Evolutionary conservation across 2,329 filamentous ascomycete genomes (phyloP).

Genomic region (Cordyceps farinosa): DNA sequence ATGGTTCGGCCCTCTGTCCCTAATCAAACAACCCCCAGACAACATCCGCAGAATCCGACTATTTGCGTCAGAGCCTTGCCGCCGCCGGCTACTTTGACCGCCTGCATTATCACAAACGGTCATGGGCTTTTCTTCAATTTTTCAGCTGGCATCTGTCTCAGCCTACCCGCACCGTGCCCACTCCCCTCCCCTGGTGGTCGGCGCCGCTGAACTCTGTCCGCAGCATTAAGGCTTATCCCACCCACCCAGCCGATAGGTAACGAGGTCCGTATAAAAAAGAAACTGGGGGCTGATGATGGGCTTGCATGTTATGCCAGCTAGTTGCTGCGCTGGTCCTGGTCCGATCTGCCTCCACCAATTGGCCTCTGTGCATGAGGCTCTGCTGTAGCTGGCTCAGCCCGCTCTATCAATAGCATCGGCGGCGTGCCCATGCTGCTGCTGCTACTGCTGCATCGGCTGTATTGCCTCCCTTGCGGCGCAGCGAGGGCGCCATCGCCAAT

Average conservation of each 20-base stretch:
- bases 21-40: not conserved
- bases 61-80: not conserved
- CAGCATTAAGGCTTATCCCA: not conserved
- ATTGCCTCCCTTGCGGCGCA: not conserved
- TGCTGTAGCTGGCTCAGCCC: not conserved
- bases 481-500: not conserved
- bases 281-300: not conserved
- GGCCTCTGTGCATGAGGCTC: constrained; percentile 7
- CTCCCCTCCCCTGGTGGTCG: not conserved
- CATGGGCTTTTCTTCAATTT: not conserved
- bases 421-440: not conserved
- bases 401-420: not conserved
- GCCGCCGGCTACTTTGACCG: not conserved
- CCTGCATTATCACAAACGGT: no score
- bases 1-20: not conserved
- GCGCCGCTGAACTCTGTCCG: constrained; percentile 3
- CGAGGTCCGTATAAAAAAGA: not conserved
- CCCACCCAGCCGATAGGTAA: not conserved
- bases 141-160: not conserved
- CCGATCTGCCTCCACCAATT: not conserved
- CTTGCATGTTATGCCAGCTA: not conserved
- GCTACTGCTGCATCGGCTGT: no score
- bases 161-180: constrained; percentile 1
- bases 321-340: not conserved
- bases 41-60: not conserved